Percentiles rank a stretch among this genome's conserved stretches.
Conservation (phyloP, 1,284 basidiomycete species). For the Tetrapyrgos nigripes region DNA sequence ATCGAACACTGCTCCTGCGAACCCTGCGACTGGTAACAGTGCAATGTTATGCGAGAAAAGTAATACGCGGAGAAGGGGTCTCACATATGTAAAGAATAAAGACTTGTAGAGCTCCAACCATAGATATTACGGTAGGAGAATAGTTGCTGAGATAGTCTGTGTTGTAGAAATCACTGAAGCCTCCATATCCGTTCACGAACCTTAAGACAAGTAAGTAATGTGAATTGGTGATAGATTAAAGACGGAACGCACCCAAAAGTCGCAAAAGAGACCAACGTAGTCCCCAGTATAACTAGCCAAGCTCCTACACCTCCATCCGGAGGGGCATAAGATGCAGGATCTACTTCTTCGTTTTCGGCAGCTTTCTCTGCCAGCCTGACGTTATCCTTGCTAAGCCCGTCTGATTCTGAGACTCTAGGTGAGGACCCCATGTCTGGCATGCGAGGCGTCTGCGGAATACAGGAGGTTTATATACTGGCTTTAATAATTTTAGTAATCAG, state of each 20-base stretch:
- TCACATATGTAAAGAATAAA: constrained; percentile 33
- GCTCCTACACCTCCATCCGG: constrained; percentile 30
- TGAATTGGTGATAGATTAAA: background rate
- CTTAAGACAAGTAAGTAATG: constrained; percentile 2
- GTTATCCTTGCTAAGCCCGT: background rate
- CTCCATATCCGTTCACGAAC: constrained; percentile 31
- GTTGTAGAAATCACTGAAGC: constrained; percentile 33
- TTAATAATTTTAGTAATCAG: too few relatives aligned
- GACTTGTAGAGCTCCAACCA: constrained; percentile 35
- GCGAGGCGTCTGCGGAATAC: too few relatives aligned
- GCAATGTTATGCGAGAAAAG: background rate
- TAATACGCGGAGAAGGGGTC: constrained; percentile 1
- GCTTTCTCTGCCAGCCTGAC: background rate
- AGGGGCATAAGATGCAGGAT: constrained; percentile 8
- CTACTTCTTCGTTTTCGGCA: background rate
- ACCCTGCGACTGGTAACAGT: constrained; percentile 19
- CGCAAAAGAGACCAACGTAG: constrained; percentile 25
- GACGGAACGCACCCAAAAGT: constrained; percentile 29
- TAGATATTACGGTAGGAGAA: constrained; percentile 30
- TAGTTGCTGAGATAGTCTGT: constrained; percentile 30
- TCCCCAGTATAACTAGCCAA: constrained; percentile 30
- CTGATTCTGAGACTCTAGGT: background rate
- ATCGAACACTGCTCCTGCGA: constrained; percentile 29
- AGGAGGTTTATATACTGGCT: too few relatives aligned
- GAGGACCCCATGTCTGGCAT: background rate